A percentile compares a stretch with the other conserved stretches of the same genome.
Conservation (phyloP, 2,329 filamentous ascomycete species). For the Monilinia vaccinii-corymbosi region DNA sequence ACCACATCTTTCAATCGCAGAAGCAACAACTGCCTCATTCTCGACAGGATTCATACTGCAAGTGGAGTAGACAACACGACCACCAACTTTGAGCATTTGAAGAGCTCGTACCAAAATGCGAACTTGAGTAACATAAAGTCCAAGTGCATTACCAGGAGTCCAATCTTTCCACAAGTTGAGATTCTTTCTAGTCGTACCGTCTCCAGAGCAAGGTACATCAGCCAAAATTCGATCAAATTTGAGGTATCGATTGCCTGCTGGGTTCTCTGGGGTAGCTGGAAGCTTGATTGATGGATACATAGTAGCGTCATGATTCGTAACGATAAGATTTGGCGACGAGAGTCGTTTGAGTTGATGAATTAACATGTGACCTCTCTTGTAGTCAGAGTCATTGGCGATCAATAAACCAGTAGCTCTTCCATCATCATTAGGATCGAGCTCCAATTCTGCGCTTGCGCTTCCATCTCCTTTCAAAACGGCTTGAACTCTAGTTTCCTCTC, state of each 20-base stretch:
- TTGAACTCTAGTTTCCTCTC: slow-evolving; percentile 79
- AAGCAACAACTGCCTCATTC: slow-evolving; percentile 85
- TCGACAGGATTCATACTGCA: slow-evolving; percentile 99
- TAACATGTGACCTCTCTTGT: slow-evolving; percentile 93
- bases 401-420: slow-evolving; percentile 85
- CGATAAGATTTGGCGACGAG: slow-evolving; percentile 90
- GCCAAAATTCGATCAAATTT: slow-evolving; percentile 96
- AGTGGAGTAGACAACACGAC: slow-evolving; percentile 92
- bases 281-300: slow-evolving; percentile 89
- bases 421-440: slow-evolving; percentile 57
- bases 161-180: slow-evolving; percentile 91
- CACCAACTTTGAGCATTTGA: slow-evolving; percentile 92
- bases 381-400: slow-evolving; percentile 93
- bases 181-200: slow-evolving; percentile 92
- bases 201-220: slow-evolving; percentile 93
- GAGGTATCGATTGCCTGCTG: slow-evolving; percentile 59
- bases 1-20: slow-evolving; percentile 83
- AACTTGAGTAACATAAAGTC: slow-evolving; percentile 77
- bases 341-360: slow-evolving; percentile 96
- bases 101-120: slow-evolving; percentile 85
- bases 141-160: slow-evolving; percentile 78
- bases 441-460: slow-evolving; percentile 34
- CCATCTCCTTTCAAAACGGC: slow-evolving; percentile 50
- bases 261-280: slow-evolving; percentile 49
- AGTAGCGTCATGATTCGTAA: slow-evolving; percentile 96